Evolutionary conservation across 768 basidiomycete genomes (phyloP).

Genomic region (Omphalotus guepiniiformis): DNA sequence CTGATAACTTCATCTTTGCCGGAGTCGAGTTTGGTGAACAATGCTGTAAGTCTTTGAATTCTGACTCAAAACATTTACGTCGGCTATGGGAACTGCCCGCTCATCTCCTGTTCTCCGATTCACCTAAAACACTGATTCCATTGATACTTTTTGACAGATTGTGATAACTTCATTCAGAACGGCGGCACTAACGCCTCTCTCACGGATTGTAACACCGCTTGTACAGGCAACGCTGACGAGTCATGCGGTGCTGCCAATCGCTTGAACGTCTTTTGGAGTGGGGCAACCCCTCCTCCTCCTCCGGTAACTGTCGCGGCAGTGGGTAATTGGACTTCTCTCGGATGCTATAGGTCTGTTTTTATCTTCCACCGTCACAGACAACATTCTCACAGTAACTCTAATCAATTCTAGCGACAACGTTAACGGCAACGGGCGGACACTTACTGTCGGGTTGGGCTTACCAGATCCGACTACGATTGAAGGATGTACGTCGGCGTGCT

Average conservation of each 20-base stretch:
- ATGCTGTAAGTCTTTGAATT: conserved; percentile 44
- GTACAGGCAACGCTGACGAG: conserved; percentile 55
- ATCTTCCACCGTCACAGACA: conserved; percentile 24
- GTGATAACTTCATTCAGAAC: conserved; percentile 50
- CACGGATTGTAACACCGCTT: conserved; percentile 58
- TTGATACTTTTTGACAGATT: too few species aligned
- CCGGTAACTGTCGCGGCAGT: conserved; percentile 51
- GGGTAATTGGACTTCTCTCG: conserved; percentile 65
- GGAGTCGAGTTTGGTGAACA: conserved; percentile 64
- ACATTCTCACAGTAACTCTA: conserved; percentile 24
- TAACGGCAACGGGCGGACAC: conserved; percentile 36
- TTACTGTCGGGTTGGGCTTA: conserved; percentile 32
- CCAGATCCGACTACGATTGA: conserved; percentile 47
- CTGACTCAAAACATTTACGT: not conserved
- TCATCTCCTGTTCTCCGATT: conserved; percentile 4
- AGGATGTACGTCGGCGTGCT: conserved; percentile 59
- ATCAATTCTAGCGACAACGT: conserved; percentile 33
- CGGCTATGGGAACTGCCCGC: not conserved
- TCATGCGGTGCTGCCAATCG: conserved; percentile 56
- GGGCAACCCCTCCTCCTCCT: conserved; percentile 47
- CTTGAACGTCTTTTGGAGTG: conserved; percentile 64
- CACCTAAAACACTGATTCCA: conserved; percentile 7
- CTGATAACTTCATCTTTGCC: conserved; percentile 53
- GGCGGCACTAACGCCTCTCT: conserved; percentile 39
- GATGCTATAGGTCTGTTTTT: conserved; percentile 63